These are phyloP conservation scores for Vigna nakashimae DNA, from an alignment of 306 rosid genomes.

Conservation along the genomic window DNA sequence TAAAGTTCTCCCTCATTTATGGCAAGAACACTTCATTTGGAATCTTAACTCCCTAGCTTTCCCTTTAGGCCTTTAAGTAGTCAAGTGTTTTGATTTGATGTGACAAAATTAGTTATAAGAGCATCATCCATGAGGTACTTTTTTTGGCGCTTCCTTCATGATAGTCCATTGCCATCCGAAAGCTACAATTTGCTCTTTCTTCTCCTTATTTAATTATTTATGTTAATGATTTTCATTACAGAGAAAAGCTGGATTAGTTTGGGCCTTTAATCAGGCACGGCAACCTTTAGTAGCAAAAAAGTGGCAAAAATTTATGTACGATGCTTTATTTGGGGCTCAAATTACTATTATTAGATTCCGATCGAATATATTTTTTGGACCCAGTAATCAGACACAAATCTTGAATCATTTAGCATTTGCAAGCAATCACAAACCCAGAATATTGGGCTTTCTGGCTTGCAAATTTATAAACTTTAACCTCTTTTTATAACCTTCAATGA, in stretches of 20 bases:
- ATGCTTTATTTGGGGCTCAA: slow-evolving; percentile 34
- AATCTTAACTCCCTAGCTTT: slow-evolving; percentile 48
- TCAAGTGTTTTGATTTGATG: slow-evolving; percentile 47
- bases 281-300: slow-evolving; percentile 30
- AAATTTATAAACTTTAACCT: slow-evolving; percentile 43
- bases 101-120: slow-evolving; percentile 51
- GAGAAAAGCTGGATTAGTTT: slow-evolving; percentile 46
- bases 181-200: slow-evolving; percentile 39
- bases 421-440: slow-evolving; percentile 64
- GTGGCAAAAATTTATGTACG: slow-evolving; percentile 29
- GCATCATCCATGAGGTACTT: slow-evolving; percentile 46
- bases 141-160: slow-evolving; percentile 40
- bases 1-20: slow-evolving; percentile 20
- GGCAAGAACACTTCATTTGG: slow-evolving; percentile 44
- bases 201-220: slow-evolving; percentile 26
- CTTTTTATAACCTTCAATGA: slow-evolving; percentile 49
- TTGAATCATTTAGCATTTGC: slow-evolving; percentile 46
- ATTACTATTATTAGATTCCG: slow-evolving; percentile 53
- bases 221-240: slow-evolving; percentile 49
- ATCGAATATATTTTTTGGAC: slow-evolving; percentile 46
- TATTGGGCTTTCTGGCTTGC: slow-evolving; percentile 63
- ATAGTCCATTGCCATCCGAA: slow-evolving; percentile 51
- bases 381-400: slow-evolving; percentile 58
- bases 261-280: slow-evolving; percentile 45
- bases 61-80: slow-evolving; percentile 48